Evolutionary conservation across 306 rosid species (phyloP), one percentile per base, ranked within the genome.

Genomic region (Erythrophleum fordii): DNA sequence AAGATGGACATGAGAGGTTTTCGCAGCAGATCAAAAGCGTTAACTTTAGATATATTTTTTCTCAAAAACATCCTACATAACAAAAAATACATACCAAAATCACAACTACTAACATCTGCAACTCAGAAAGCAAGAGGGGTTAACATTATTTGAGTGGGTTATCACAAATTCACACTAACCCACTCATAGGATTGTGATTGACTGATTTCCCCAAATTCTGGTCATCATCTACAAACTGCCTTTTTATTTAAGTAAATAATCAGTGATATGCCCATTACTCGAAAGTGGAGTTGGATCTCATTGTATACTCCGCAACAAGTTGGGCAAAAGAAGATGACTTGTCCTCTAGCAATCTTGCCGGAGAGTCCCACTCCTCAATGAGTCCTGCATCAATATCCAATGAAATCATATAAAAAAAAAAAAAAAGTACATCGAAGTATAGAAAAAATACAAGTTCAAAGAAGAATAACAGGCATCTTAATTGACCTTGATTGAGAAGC

Each of bases 261-360:
- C 58, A 70, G 51, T 13, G 65, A 60, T 77, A 73, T 49, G 9
- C 31, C 9, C 58, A 77, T 80, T 85, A 67, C 45, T 76, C 59
- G 79, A 78, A 83, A 49, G 75, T 77, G 25, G 92, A 87, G 41
- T 58, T 83, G 5, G 95, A 90, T 78, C 97, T 90, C 74, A 73
- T 73, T 8, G 90, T 88, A 82, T 94, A 94, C 82, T 94, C 97
- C 12, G 92, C 92, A 59, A 94, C 97, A 72, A 88, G 95, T 79
- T 89, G 91, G 46, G 97, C 79, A 77, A 94, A 94, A 62, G 97
- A 87, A 0, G 97, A 94, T 10, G 92, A 86, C 61, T 89, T 92
- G 65, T 94, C 77, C 78, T 90, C 98, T 7, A 95, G 72, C 85
- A 94, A 80, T 80, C 75, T 86, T 23, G 84, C 55, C 1, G 97